These are phyloP conservation scores for Graphium sp. DNA, from an alignment of 2,329 filamentous ascomycete genomes.

Conservation along the genomic window DNA sequence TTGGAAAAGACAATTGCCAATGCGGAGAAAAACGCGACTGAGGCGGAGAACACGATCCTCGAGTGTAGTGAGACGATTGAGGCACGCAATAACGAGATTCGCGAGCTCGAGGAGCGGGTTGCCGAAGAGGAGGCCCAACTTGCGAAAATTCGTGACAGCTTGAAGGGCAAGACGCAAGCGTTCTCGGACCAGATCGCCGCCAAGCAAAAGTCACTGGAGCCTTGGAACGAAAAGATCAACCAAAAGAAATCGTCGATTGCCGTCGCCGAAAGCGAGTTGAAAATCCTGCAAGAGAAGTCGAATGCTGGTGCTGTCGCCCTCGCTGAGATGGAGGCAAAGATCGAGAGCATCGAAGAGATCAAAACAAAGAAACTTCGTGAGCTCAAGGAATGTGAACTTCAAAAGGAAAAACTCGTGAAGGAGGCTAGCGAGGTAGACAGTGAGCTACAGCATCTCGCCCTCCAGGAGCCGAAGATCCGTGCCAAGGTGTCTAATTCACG, in stretches of 20 bases:
- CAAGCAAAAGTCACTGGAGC: conserved; percentile 88
- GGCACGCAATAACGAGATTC: conserved; percentile 57
- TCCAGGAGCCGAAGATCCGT: conserved; percentile 69
- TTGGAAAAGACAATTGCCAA: conserved; percentile 73
- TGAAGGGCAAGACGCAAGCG: conserved; percentile 91
- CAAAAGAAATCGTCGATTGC: conserved; percentile 89
- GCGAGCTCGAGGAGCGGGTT: conserved; percentile 59
- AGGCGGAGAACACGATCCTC: conserved; percentile 62
- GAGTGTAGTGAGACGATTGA: conserved; percentile 67
- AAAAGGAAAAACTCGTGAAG: conserved; percentile 57
- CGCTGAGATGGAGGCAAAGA: conserved; percentile 68
- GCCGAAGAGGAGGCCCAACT: conserved; percentile 69
- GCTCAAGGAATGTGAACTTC: conserved; percentile 56
- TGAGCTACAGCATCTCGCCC: conserved; percentile 54
- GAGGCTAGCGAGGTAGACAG: conserved; percentile 56
- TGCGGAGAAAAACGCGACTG: conserved; percentile 56
- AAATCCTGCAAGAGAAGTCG: conserved; percentile 77
- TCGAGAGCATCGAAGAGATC: conserved; percentile 54
- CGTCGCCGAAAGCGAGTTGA: conserved; percentile 85
- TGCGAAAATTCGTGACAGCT: conserved; percentile 60
- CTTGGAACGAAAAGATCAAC: conserved; percentile 94
- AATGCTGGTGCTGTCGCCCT: conserved; percentile 75
- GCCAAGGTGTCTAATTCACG: conserved; percentile 75
- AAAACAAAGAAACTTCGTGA: conserved; percentile 55
- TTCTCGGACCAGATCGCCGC: conserved; percentile 83